These are phyloP conservation scores for Asterochloris erici DNA, from an alignment of 139 green algal genomes.

Conservation along the genomic window DNA sequence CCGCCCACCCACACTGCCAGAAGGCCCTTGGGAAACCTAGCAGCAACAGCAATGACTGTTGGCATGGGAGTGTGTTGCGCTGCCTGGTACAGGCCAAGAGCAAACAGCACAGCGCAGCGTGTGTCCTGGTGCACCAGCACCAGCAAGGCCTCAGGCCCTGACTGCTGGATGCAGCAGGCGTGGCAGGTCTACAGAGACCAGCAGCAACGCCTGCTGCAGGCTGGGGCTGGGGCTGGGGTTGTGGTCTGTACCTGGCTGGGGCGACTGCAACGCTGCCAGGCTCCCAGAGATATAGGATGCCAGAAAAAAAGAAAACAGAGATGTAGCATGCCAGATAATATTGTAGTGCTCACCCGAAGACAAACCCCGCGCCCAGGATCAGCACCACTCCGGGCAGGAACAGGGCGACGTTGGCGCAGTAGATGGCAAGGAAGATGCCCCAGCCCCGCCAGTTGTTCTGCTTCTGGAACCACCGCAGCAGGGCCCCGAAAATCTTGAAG, in stretches of 20 bases:
- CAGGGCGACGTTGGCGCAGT: slow-evolving; percentile 40
- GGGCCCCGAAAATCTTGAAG: slow-evolving; percentile 41
- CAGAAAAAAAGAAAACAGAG: too few species aligned
- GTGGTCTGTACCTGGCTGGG: too few species aligned
- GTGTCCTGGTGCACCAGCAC: not conserved
- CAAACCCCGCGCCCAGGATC: slow-evolving; percentile 45
- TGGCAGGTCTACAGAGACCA: too few species aligned
- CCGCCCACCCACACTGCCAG: slow-evolving; percentile 45
- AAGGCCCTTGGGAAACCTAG: slow-evolving; percentile 39
- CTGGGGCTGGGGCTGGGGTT: too few species aligned
- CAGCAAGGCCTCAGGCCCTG: not conserved
- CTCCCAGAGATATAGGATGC: too few species aligned
- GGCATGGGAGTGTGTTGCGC: not conserved
- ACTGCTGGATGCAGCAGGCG: not conserved
- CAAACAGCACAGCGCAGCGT: too few species aligned
- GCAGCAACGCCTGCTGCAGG: too few species aligned
- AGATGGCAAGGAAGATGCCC: slow-evolving; percentile 42
- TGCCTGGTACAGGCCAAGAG: too few species aligned
- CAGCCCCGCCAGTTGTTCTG: slow-evolving; percentile 55
- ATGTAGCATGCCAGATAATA: not conserved
- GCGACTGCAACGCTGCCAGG: too few species aligned
- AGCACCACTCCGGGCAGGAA: slow-evolving; percentile 53
- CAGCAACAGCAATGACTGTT: not conserved
- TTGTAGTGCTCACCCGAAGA: slow-evolving; percentile 38
- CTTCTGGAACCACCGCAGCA: slow-evolving; percentile 46